Evolutionary conservation across 2,329 filamentous ascomycete genomes (phyloP).

Genomic region (Mycosphaerella sp.): DNA sequence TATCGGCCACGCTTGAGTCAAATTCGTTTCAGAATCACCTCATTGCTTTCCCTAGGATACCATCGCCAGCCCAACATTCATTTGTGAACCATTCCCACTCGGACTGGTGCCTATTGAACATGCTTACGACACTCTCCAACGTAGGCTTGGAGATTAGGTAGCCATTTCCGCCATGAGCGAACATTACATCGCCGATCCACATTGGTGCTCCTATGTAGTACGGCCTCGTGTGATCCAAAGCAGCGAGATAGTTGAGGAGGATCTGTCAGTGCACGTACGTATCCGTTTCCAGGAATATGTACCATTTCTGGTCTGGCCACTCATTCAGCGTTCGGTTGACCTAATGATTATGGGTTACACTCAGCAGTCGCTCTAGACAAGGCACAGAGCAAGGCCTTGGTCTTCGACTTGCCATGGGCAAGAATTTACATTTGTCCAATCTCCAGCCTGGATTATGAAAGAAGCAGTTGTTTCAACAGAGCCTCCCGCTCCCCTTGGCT

Average conservation of each 20-base stretch:
- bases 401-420: conserved; percentile 38
- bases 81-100: conserved; percentile 25
- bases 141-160: conserved; percentile 39
- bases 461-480: too few species aligned
- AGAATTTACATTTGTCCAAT: conserved; percentile 51
- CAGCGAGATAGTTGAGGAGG: conserved; percentile 36
- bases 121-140: conserved; percentile 29
- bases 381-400: too few species aligned
- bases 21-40: conserved; percentile 20
- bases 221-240: conserved; percentile 38
- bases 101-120: conserved; percentile 39
- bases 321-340: conserved; percentile 41
- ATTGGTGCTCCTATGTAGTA: conserved; percentile 40
- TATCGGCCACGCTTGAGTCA: conserved; percentile 26
- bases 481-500: too few species aligned
- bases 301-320: conserved; percentile 50
- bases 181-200: conserved; percentile 33
- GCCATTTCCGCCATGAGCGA: conserved; percentile 39
- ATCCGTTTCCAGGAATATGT: conserved; percentile 54
- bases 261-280: conserved; percentile 51
- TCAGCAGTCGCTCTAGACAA: too few species aligned
- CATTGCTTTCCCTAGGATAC: conserved; percentile 28
- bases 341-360: too few species aligned
- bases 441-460: conserved; percentile 39
- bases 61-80: conserved; percentile 29